Conservation (phyloP, 2,329 filamentous ascomycete genomes). For the Immersiporthe knoxdaviesiana region DNA sequence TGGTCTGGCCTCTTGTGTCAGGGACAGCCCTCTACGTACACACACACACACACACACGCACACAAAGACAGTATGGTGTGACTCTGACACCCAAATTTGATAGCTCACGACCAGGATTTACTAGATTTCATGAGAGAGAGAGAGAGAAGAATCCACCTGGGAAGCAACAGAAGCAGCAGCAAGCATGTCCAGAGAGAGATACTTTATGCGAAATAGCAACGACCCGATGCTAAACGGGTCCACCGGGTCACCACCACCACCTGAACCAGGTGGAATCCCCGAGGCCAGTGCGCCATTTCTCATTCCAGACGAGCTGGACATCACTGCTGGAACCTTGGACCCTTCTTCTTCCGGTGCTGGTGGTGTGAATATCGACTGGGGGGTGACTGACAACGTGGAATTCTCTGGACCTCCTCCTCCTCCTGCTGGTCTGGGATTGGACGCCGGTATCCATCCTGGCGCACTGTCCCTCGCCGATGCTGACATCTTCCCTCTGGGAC, state of each 20-base stretch:
- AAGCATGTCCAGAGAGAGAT: neutral
- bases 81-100: neutral
- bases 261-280: neutral
- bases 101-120: neutral
- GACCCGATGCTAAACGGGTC: slow-evolving; percentile 3
- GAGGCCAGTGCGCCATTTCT: neutral
- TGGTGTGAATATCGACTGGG: neutral
- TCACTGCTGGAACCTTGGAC: neutral
- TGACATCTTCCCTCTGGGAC: neutral
- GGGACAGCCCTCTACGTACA: neutral
- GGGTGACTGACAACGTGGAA: no score
- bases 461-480: neutral
- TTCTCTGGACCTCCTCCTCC: neutral
- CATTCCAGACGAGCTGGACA: neutral
- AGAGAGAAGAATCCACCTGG: neutral
- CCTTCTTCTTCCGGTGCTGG: no score
- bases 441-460: neutral
- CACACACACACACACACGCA: neutral
- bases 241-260: neutral
- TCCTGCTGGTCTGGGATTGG: neutral
- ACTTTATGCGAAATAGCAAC: neutral
- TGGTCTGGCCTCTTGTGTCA: neutral
- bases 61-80: neutral
- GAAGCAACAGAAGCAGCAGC: neutral
- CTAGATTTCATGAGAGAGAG: neutral